Evolutionary conservation across 208 protist genomes (phyloP).

Genomic region (Trypanosoma platydactyli): DNA sequence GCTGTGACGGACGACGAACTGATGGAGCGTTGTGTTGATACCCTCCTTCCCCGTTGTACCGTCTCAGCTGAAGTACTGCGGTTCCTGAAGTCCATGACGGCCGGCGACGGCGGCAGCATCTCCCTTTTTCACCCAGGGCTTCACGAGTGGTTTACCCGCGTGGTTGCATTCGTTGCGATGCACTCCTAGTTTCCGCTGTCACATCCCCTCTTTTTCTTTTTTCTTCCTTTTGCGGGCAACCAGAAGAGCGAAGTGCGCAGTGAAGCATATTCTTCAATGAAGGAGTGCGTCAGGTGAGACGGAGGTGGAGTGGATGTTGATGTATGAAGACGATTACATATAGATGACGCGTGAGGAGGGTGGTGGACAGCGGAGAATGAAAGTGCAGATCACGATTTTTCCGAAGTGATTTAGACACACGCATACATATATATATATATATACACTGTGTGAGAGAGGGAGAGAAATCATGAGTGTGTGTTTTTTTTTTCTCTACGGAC

Average conservation of each 20-base stretch:
- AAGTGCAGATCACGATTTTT: no score
- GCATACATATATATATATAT: conserved; percentile 17
- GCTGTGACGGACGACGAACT: conserved; percentile 57
- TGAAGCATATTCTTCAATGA: no score
- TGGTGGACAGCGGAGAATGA: no score
- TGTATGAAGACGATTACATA: no score
- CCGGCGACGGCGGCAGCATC: conserved; percentile 16
- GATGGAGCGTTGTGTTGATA: conserved; percentile 53
- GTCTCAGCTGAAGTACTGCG: conserved; percentile 45
- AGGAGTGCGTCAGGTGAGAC: background rate
- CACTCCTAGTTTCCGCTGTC: conserved; percentile 4
- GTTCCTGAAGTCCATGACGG: conserved; percentile 57
- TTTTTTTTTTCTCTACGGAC: background rate
- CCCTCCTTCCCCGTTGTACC: conserved; percentile 59
- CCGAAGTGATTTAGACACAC: background rate
- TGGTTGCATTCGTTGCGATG: conserved; percentile 37
- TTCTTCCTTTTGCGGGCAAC: background rate
- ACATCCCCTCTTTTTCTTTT: conserved; percentile 9
- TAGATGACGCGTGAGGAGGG: no score
- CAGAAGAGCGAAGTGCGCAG: no score
- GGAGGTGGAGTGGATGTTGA: no score
- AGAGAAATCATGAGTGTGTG: conserved; percentile 6
- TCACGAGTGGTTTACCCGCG: conserved; percentile 73
- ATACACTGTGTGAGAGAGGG: conserved; percentile 19
- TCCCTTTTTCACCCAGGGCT: conserved; percentile 53